Evolutionary conservation across 148 eudicot species (phyloP), one percentile per base, ranked within the genome.

Genomic region (Chenopodium suecicum): DNA sequence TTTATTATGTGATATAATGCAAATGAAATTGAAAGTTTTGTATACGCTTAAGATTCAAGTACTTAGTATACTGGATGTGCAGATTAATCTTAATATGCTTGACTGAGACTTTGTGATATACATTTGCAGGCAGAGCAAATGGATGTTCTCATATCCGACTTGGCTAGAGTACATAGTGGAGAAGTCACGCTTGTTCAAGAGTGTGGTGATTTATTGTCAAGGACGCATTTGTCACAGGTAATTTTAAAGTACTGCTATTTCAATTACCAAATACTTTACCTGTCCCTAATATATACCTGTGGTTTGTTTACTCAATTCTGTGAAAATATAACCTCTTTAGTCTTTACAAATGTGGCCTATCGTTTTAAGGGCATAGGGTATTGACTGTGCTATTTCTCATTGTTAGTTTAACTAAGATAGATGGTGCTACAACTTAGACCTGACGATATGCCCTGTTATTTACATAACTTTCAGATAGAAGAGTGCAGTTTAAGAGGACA

Each of bases 401-500:
- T 64, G 25, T n/a, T 54, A 16, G 17, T 62, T 76, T 73, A 10
- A 34, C 9, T 8, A 4, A 13, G 31, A 67, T 9, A 5, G n/a
- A 46, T 71, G 2, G 29, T 13, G 60, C 60, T 4, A 54, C 22
- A 62, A 27, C 2, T 25, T 7, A 29, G 29, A 34, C 16, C 70
- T 66, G 71, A 27, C 47, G 19, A 31, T 34, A 78, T 79, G 32
- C 3, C 22, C 4, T 56, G 37, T 13, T 46, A 17, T 73, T 60
- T 12, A 69, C 48, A 67, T 65, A 50, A 73, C 54, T 83, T 67
- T 73, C 91, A 93, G 97, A 89, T 89, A 79, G 89, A 85, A 70
- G 97, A 93, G 63, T 91, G 93, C 84, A 90, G 95, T 81, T 82
- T 91, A 73, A 86, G 91, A 88, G 93, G 97, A 58, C 91, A 89